Conservation (phyloP, 2,329 filamentous ascomycete species). For the Stachybotrys chlorohalonatus region DNA sequence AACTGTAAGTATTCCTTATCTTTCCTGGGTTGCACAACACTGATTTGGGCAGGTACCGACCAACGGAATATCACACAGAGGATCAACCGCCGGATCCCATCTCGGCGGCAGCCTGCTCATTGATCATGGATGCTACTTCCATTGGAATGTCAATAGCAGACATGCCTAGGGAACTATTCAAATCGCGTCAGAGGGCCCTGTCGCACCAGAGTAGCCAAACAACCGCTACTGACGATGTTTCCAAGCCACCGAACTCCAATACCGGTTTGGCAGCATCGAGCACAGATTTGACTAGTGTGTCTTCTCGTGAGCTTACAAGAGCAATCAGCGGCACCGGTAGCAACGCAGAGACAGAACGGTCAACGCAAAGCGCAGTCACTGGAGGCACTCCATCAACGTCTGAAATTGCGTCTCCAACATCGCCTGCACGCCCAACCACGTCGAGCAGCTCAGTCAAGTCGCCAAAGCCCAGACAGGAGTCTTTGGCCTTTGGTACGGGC, state of each 20-base stretch:
- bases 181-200: slow-evolving; percentile 17
- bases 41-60: slow-evolving; percentile 30
- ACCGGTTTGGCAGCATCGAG: background rate
- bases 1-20: slow-evolving; percentile 45
- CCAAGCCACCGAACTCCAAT: background rate
- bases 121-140: slow-evolving; percentile 74
- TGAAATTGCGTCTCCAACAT: background rate
- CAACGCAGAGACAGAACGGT: too few relatives aligned
- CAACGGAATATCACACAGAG: slow-evolving; percentile 64
- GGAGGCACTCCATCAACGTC: background rate
- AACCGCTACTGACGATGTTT: background rate
- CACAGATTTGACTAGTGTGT: background rate
- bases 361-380: too few relatives aligned
- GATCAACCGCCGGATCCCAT: slow-evolving; percentile 73
- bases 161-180: slow-evolving; percentile 50
- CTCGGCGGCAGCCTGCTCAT: slow-evolving; percentile 64
- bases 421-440: background rate
- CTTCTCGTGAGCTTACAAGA: background rate
- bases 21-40: background rate
- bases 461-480: slow-evolving; percentile 6
- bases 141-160: slow-evolving; percentile 80
- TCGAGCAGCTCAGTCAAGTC: slow-evolving; percentile 7
- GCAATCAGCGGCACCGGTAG: background rate
- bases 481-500: slow-evolving; percentile 14
- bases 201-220: background rate